Percentiles rank a stretch among this genome's conserved stretches.
Conservation (phyloP, 805 yeast species). For the Priceomyces melissophilus region DNA sequence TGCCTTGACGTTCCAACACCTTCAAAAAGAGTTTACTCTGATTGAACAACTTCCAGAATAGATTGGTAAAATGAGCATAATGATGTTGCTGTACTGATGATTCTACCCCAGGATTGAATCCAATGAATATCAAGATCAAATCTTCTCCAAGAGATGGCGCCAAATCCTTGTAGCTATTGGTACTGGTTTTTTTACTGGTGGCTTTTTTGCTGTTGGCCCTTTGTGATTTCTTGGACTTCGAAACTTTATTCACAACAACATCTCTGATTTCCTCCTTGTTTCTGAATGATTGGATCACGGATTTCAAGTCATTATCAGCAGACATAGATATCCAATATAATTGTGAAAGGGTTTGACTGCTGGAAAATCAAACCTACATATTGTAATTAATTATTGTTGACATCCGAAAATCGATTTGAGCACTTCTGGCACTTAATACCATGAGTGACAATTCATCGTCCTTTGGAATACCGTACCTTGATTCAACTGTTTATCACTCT, state of each 20-base stretch:
- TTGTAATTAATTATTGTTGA: too few species aligned
- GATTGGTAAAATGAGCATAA: constrained; percentile 67
- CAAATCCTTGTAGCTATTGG: constrained; percentile 19
- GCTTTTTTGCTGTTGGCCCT: not conserved
- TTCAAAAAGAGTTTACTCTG: constrained; percentile 44
- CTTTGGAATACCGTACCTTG: constrained; percentile 9
- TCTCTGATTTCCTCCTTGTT: constrained; percentile 7
- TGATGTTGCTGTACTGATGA: constrained; percentile 63
- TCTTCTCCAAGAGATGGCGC: constrained; percentile 27
- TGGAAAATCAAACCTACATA: not conserved
- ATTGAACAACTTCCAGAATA: constrained; percentile 64
- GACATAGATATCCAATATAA: not conserved
- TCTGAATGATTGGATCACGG: constrained; percentile 15
- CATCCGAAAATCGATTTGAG: too few species aligned
- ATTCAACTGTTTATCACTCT: constrained; percentile 7
- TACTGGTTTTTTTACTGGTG: constrained; percentile 3
- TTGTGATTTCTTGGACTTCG: constrained; percentile 4
- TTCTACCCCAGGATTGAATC: constrained; percentile 68
- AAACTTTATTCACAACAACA: not conserved
- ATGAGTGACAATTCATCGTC: constrained; percentile 9
- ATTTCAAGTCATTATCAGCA: constrained; percentile 8
- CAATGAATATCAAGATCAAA: constrained; percentile 52
- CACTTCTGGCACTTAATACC: too few species aligned
- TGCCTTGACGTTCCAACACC: constrained; percentile 7
- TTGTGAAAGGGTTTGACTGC: too few species aligned